Percentiles rank a stretch among this genome's conserved stretches.
Evolutionary conservation across 495 filamentous ascomycete genomes (phyloP).

Genomic region (Aspergillus cristatus): DNA sequence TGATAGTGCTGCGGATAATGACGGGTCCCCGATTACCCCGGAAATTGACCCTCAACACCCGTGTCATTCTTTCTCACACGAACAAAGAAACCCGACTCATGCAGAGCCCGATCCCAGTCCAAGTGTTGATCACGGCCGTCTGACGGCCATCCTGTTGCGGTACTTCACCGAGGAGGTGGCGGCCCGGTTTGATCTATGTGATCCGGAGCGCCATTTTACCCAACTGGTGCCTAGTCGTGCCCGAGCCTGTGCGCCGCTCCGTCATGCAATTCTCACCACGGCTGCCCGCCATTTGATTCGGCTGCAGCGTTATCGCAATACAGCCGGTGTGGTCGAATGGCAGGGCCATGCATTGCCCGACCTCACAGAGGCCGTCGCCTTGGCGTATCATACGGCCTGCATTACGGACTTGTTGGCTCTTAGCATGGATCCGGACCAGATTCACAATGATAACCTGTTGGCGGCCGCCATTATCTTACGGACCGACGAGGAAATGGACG

Average conservation of each 20-base stretch:
- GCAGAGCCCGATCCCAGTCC: neutral
- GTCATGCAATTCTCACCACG: constrained; percentile 2
- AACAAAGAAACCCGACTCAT: neutral
- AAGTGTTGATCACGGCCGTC: neutral
- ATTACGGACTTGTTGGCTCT: constrained; percentile 1
- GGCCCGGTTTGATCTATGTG: constrained; percentile 5
- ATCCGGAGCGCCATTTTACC: constrained; percentile 3
- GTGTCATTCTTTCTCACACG: no score
- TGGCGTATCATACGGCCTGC: constrained; percentile 3
- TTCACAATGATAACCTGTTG: constrained; percentile 4
- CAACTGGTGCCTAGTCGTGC: constrained; percentile 2
- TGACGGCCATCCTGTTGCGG: constrained; percentile 1
- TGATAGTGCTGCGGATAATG: neutral
- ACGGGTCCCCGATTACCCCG: no score
- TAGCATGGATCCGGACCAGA: constrained; percentile 2
- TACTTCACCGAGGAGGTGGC: constrained; percentile 2
- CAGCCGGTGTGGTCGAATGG: constrained; percentile 1
- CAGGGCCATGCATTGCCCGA: constrained; percentile 1
- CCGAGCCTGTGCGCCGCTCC: neutral
- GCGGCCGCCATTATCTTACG: constrained; percentile 5
- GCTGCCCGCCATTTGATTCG: constrained; percentile 3
- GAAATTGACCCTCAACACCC: no score
- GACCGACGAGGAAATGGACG: constrained; percentile 5
- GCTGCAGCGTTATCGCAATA: constrained; percentile 1
- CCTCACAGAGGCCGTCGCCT: constrained; percentile 1